phyloP scores from a whole-genome alignment of 805 yeast species.

The Myxozyma monticola region DNA sequence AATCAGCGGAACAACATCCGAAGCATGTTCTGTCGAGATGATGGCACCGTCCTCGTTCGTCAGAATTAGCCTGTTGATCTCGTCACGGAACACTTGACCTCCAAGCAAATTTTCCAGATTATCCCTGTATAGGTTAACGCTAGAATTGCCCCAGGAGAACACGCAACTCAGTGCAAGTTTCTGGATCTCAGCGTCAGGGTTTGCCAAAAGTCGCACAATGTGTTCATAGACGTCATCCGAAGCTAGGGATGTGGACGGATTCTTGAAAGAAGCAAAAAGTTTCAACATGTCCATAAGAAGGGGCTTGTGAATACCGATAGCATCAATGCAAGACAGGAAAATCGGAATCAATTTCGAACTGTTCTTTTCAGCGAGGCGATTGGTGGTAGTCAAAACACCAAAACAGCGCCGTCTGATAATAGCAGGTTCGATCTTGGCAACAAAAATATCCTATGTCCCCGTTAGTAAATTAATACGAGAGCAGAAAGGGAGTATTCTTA shows the following conservation, averaged over 20 bases:
- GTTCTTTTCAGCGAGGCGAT: constrained; percentile 67
- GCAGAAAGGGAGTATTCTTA: background rate
- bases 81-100: constrained; percentile 83
- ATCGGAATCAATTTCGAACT: constrained; percentile 59
- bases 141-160: constrained; percentile 60
- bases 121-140: constrained; percentile 67
- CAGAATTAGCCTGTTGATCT: constrained; percentile 63
- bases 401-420: constrained; percentile 37
- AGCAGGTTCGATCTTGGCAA: constrained; percentile 2
- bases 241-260: constrained; percentile 55
- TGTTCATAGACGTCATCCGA: constrained; percentile 55
- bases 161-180: constrained; percentile 69
- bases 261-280: constrained; percentile 63
- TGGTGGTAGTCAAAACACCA: constrained; percentile 57
- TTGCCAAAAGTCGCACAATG: constrained; percentile 58
- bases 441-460: constrained; percentile 1
- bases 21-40: constrained; percentile 63
- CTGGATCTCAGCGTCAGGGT: constrained; percentile 63
- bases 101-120: constrained; percentile 74
- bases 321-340: constrained; percentile 43
- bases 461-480: background rate
- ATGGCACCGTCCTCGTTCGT: constrained; percentile 49
- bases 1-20: constrained; percentile 65
- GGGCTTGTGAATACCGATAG: constrained; percentile 6
- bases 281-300: constrained; percentile 49